Evolutionary conservation across 139 green algal genomes (phyloP).

Genomic region (Micractinium conductrix): DNA sequence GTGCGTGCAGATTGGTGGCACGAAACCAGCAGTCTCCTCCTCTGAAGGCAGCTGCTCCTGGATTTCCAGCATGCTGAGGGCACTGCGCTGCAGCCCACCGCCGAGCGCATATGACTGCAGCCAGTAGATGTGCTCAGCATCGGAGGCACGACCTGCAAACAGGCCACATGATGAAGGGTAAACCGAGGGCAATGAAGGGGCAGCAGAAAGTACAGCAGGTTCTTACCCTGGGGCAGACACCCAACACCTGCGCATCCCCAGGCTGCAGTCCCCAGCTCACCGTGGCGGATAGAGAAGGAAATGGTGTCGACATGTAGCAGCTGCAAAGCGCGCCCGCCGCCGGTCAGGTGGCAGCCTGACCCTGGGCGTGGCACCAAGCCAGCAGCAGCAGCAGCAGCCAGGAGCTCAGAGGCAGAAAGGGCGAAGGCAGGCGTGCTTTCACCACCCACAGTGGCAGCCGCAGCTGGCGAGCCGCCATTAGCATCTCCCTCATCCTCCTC

Average conservation of each 20-base stretch:
- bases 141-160: neutral
- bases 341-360: conserved; percentile 21
- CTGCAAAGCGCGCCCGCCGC: neutral
- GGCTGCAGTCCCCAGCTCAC: too few relatives aligned
- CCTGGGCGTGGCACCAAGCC: conserved; percentile 29
- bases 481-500: neutral
- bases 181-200: too few relatives aligned
- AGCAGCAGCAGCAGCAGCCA: neutral
- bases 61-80: conserved; percentile 1
- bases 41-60: neutral
- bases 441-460: conserved; percentile 15
- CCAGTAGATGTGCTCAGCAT: conserved; percentile 18
- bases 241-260: too few relatives aligned
- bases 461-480: neutral
- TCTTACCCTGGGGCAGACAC: too few relatives aligned
- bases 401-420: neutral
- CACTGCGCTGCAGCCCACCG: conserved; percentile 16
- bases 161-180: too few relatives aligned
- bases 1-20: too few relatives aligned
- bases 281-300: conserved; percentile 25
- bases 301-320: conserved; percentile 36
- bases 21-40: too few relatives aligned
- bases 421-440: neutral
- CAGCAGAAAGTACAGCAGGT: too few relatives aligned
- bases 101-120: conserved; percentile 20